Percentiles rank a stretch among this genome's conserved stretches.
These are phyloP conservation scores for Microstegium vimineum DNA, from an alignment of 176 grass and related monocot genomes.

Conservation along the genomic window DNA sequence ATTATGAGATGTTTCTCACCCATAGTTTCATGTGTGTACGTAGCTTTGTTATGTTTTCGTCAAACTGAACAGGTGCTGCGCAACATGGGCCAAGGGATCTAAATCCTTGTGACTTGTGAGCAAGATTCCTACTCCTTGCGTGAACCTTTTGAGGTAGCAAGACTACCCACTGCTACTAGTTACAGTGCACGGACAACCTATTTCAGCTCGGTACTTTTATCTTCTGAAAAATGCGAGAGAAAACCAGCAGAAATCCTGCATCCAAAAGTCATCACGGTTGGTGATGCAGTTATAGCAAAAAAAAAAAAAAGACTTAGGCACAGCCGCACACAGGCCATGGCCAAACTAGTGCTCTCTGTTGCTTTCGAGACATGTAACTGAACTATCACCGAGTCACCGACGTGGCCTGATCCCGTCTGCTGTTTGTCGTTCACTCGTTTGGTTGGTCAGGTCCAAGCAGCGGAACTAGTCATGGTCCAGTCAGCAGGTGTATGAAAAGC, in stretches of 20 bases:
- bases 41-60: not conserved
- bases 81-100: slow-evolving; percentile 67
- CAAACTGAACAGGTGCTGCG: slow-evolving; percentile 52
- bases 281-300: not conserved
- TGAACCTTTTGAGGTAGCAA: slow-evolving; percentile 70
- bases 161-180: no score
- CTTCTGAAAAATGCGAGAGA: not conserved
- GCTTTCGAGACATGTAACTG: not conserved
- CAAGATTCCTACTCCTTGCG: slow-evolving; percentile 68
- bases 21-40: no score
- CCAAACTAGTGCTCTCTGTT: not conserved
- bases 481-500: not conserved
- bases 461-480: not conserved
- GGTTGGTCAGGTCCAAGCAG: slow-evolving; percentile 12
- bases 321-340: not conserved
- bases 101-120: slow-evolving; percentile 71
- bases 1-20: no score
- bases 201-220: not conserved
- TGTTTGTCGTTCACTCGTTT: no score
- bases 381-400: not conserved
- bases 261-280: not conserved
- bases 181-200: not conserved
- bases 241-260: not conserved
- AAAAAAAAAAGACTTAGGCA: not conserved
- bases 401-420: not conserved